Evolutionary conservation across 257 asterid genomes (phyloP), one percentile per base, ranked within the genome.

Genomic region (Apocynum venetum): DNA sequence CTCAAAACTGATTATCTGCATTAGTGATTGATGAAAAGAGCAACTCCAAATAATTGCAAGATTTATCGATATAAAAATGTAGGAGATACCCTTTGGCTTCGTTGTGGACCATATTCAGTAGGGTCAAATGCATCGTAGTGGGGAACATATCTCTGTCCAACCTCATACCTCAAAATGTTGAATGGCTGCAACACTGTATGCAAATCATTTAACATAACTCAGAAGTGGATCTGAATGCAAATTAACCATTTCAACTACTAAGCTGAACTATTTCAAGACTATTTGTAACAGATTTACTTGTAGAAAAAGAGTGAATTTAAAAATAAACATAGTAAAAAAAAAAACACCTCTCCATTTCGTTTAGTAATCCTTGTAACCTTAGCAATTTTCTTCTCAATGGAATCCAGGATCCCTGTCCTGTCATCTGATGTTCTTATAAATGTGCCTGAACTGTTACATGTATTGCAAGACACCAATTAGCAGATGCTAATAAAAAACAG

Each of bases 51-150:
- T 38, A 17, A 73, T 40, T 53, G 40, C 25, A 55, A 53, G 66
- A 73, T 73, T 56, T 52, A 53, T 11, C 15, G 9, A 20, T 53
- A 13, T 19, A 38, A 2, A 44, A 0, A 73, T 67, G 64, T 41
- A 70, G 73, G 40, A 73, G 69, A 78, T 89, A 93, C 97, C 93
- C 98, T 87, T 82, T 90, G 98, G 89, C 92, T 93, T 85, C 84
- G 85, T 78, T 89, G 97, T 19, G 97, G 98, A 63, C 97, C 98
- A 40, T 91, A 93, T 81, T 93, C 93, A 71, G 87, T 86, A 75
- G 98, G 97, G 80, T 88, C 85, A 82, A 91, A 91, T 53, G 98
- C 91, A 81, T 93, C 98, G 73, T 90, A 88, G 79, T 93, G 98
- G 48, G 97, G 88, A 71, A 84, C 89, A 78, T 91, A 93, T 78